phyloP scores from a whole-genome alignment of 1,284 basidiomycete genomes.

The Boletellus deceptivus region DNA sequence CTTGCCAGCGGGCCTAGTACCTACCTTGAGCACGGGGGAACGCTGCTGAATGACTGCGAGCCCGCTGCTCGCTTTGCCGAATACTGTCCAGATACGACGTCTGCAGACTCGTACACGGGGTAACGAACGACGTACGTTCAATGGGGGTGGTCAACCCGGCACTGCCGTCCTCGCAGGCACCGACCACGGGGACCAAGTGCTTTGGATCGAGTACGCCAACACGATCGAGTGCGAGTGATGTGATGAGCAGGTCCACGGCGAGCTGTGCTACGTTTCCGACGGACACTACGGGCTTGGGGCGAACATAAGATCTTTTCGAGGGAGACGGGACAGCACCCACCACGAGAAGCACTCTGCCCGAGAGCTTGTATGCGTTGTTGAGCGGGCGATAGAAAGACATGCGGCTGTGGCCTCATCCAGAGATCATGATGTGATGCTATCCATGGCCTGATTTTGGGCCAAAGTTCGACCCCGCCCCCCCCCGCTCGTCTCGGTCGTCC shows the following conservation, averaged over 20 bases:
- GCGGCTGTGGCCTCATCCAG: too few relatives aligned
- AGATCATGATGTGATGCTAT: too few relatives aligned
- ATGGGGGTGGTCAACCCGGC: conserved; percentile 66
- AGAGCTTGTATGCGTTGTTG: conserved; percentile 31
- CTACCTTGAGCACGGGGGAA: conserved; percentile 72
- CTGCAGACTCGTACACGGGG: background rate
- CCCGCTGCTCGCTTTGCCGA: conserved; percentile 48
- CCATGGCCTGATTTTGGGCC: too few relatives aligned
- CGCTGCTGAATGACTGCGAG: conserved; percentile 70
- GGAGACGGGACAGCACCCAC: conserved; percentile 34
- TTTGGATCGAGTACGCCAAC: conserved; percentile 62
- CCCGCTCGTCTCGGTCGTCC: too few relatives aligned
- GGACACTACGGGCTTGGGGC: conserved; percentile 70
- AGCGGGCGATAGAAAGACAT: conserved; percentile 43
- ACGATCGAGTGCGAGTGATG: conserved; percentile 56
- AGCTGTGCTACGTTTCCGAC: conserved; percentile 78
- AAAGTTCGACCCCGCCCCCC: too few relatives aligned
- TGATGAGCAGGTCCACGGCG: conserved; percentile 69
- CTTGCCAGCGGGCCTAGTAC: conserved; percentile 7
- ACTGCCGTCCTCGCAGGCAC: conserved; percentile 57
- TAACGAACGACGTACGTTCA: conserved; percentile 52
- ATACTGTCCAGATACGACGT: conserved; percentile 47
- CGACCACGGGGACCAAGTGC: conserved; percentile 67
- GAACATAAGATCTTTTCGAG: conserved; percentile 4
- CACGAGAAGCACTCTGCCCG: conserved; percentile 49